phyloP scores from a whole-genome alignment of 2,329 filamentous ascomycete genomes.

The Pyrenochaeta sp. region DNA sequence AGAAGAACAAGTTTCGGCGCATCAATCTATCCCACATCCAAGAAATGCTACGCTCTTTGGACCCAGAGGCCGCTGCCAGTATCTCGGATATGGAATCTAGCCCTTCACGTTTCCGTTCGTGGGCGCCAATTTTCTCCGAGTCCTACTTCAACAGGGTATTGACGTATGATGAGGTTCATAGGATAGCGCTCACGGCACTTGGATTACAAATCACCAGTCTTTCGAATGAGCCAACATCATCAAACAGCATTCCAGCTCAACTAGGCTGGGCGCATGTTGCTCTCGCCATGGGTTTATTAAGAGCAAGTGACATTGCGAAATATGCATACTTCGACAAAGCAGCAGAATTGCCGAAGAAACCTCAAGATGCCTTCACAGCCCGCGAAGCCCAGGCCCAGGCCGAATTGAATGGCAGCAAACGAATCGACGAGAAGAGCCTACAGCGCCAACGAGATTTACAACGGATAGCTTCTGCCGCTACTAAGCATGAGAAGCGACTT shows the following conservation, averaged over 20 bases:
- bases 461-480: slow-evolving; percentile 50
- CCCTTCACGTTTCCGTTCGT: slow-evolving; percentile 23
- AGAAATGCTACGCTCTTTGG: slow-evolving; percentile 65
- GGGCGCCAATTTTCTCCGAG: slow-evolving; percentile 36
- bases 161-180: slow-evolving; percentile 68
- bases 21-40: slow-evolving; percentile 73
- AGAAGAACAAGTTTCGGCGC: slow-evolving; percentile 45
- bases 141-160: slow-evolving; percentile 59
- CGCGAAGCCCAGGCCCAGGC: slow-evolving; percentile 10
- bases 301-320: slow-evolving; percentile 59
- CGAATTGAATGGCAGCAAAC: slow-evolving; percentile 14
- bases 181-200: slow-evolving; percentile 63
- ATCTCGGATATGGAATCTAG: slow-evolving; percentile 34
- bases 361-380: slow-evolving; percentile 9
- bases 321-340: slow-evolving; percentile 44
- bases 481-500: slow-evolving; percentile 82
- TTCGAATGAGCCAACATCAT: slow-evolving; percentile 3
- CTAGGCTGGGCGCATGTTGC: slow-evolving; percentile 53
- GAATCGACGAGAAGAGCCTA: slow-evolving; percentile 18
- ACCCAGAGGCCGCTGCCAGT: slow-evolving; percentile 41
- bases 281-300: slow-evolving; percentile 53
- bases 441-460: slow-evolving; percentile 64
- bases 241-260: slow-evolving; percentile 12
- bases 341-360: slow-evolving; percentile 9
- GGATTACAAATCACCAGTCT: slow-evolving; percentile 50